Evolutionary conservation across 306 rosid species (phyloP).

Genomic region (Luffa aegyptiaca): DNA sequence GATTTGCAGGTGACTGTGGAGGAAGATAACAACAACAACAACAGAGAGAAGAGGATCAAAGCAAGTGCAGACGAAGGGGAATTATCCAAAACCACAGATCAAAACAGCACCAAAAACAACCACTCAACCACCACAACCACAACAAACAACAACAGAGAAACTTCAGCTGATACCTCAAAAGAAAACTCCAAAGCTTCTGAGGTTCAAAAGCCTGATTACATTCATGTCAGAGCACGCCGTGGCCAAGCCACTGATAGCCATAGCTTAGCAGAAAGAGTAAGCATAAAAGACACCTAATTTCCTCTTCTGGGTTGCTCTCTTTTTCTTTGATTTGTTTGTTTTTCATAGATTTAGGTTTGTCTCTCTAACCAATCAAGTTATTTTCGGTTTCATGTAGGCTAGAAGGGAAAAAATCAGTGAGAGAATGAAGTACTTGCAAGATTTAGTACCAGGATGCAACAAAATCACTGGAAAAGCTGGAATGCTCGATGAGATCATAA

Average conservation of each 20-base stretch:
- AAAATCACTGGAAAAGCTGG: slow-evolving; percentile 96
- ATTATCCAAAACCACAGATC: slow-evolving; percentile 42
- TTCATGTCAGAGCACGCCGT: slow-evolving; percentile 88
- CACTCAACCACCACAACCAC: slow-evolving; percentile 5
- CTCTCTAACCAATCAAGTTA: neutral
- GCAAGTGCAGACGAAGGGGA: slow-evolving; percentile 49
- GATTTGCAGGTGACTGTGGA: slow-evolving; percentile 35
- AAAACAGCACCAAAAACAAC: slow-evolving; percentile 27
- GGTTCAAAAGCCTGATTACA: slow-evolving; percentile 72
- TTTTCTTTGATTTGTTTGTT: neutral
- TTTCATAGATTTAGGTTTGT: neutral
- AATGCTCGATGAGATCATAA: slow-evolving; percentile 96
- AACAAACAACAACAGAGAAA: slow-evolving; percentile 30
- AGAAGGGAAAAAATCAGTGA: slow-evolving; percentile 94
- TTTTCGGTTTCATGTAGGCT: slow-evolving; percentile 32
- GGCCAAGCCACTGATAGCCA: slow-evolving; percentile 98
- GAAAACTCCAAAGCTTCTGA: slow-evolving; percentile 75
- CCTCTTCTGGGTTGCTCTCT: neutral
- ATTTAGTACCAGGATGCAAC: slow-evolving; percentile 96
- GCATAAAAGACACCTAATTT: neutral
- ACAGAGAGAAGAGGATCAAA: slow-evolving; percentile 44
- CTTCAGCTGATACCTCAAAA: slow-evolving; percentile 44
- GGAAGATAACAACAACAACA: slow-evolving; percentile 28
- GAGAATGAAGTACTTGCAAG: slow-evolving; percentile 91
- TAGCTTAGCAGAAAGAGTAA: slow-evolving; percentile 90